Base-by-base conservation (phyloP, 371 early-diverging fungal genomes). In the Apophysomyces ossiformis region DNA sequence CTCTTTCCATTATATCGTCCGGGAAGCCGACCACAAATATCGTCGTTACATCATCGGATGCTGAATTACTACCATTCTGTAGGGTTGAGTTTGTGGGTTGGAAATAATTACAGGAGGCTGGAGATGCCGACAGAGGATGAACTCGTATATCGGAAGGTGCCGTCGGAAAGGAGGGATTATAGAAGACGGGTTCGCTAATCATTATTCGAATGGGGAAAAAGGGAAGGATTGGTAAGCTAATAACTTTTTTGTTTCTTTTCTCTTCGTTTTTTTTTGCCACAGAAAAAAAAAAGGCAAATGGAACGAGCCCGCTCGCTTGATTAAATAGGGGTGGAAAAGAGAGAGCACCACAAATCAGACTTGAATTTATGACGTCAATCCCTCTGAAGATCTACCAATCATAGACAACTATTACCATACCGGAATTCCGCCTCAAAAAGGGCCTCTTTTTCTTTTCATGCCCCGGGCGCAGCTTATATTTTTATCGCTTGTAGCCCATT, bases 21-120 rank as follows among this genome's bases (percentile, higher is more conserved):
- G 98, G 98, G 67, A 97, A 95, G 18, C 98, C 98, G 37, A 96
- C 95, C 6, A 98, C 96, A 83, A 97, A 98, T 68, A 97, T 95
- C 26, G 97, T 96, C 16, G 95, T 92, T 63, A 97, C 85, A 73
- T 88, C 89, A 67, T 88, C 89, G 13, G 61, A 50, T 50, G 21
- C n/a, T 50, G 54, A 50, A 21, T 18, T 50, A 26, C 32, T 26
- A 26, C 54, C 54, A 50, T 50, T 50, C 21, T 50, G 54, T 21
- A 9, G n/a, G 0, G 54, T 21, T 21, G 54, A 7, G 21, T 50
- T 50, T 50, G 54, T 50, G 9, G 54, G 11, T 26, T 50, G 54
- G 54, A 50, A 50, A 21, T 50, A 50, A 50, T 50, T 50, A 50
- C 54, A 50, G 21, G 54, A 50, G 9, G 54, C 54, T 50, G 54